Base-by-base conservation (phyloP, 1,139 yeast genomes). In the Lodderomyces margitis region DNA sequence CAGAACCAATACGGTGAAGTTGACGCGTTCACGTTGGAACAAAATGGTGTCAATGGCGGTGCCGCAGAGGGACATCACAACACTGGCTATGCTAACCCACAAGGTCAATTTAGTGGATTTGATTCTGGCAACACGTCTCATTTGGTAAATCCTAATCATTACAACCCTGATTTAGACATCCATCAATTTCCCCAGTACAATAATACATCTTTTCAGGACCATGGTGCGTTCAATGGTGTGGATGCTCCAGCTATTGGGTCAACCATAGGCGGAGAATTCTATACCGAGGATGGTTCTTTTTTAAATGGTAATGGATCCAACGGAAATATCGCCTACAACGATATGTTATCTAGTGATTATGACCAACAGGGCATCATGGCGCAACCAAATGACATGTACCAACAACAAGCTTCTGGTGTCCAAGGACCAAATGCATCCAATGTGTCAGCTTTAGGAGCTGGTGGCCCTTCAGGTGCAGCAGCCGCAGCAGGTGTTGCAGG, bases 111-210 rank as follows among this genome's bases (percentile, higher is more conserved):
- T n/a, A 15, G 10, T 12, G 32, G 19, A 7, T 28, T 28, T 9
- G 10, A 28, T 28, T 28, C 32, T 14, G 30, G 27, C 10, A 36
- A 23, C 21, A 9, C 36, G 8, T 21, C 36, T 17, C 16, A 34
- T 6, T 20, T 5, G 19, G 14, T 35, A 19, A 25, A 17, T 24
- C 31, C 33, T 10, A 37, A 14, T 7, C 55, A 52, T 38, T 50
- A 49, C 31, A 54, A 51, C 33, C 52, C 48, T 17, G 51, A 51
- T 23, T 19, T 28, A 7, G 25, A 35, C n/a, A n/a, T n/a, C 31
- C 12, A 20, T 9, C 21, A 21, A 8, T 24, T 19, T 15, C 15
- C 32, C 12, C 33, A 20, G 12, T 20, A 5, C 17, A 17, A 28
- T 30, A 34, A 17, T 34, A 28, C 24, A 16, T 30, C 20, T 12